Percentiles rank a stretch among this genome's conserved stretches.
Evolutionary conservation across 106 monocot species (phyloP).

Genomic region (Dioscorea dumetorum): DNA sequence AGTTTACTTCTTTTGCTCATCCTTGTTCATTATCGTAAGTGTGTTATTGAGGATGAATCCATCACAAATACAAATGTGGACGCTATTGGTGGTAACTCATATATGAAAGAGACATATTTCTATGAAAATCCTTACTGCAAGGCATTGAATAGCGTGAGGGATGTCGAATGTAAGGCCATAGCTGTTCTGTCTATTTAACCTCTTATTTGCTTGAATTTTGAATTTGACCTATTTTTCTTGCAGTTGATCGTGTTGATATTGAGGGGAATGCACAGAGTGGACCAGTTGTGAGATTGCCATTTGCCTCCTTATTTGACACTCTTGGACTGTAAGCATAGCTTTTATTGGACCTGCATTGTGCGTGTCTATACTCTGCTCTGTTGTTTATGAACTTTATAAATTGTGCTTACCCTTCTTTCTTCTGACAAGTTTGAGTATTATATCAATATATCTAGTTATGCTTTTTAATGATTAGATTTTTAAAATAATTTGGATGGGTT

Average conservation of each 20-base stretch:
- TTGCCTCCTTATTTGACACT: slow-evolving; percentile 91
- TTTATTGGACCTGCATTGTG: not conserved
- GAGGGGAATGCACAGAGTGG: slow-evolving; percentile 77
- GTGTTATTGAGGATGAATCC: slow-evolving; percentile 24
- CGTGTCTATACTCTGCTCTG: too few relatives aligned
- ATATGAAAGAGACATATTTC: slow-evolving; percentile 51
- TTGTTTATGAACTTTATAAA: too few relatives aligned
- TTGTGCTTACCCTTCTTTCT: too few relatives aligned
- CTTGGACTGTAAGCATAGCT: slow-evolving; percentile 69
- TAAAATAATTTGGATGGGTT: too few relatives aligned
- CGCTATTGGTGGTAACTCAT: slow-evolving; percentile 18
- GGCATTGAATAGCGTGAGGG: slow-evolving; percentile 66
- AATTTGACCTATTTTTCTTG: slow-evolving; percentile 13
- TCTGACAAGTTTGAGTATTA: too few relatives aligned
- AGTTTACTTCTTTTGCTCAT: slow-evolving; percentile 82
- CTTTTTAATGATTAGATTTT: too few relatives aligned
- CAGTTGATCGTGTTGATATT: slow-evolving; percentile 92
- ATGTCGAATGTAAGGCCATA: slow-evolving; percentile 64
- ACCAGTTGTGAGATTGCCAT: slow-evolving; percentile 79
- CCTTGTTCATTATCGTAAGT: slow-evolving; percentile 80
- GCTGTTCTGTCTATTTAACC: slow-evolving; percentile 2
- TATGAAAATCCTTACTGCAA: slow-evolving; percentile 79
- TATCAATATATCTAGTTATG: too few relatives aligned
- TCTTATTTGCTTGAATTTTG: not conserved
- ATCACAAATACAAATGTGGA: slow-evolving; percentile 16